Percentiles rank a stretch among this genome's conserved stretches.
Evolutionary conservation across 192 early-diverging fungal species (phyloP).

Genomic region (Chytriomyces sp.): DNA sequence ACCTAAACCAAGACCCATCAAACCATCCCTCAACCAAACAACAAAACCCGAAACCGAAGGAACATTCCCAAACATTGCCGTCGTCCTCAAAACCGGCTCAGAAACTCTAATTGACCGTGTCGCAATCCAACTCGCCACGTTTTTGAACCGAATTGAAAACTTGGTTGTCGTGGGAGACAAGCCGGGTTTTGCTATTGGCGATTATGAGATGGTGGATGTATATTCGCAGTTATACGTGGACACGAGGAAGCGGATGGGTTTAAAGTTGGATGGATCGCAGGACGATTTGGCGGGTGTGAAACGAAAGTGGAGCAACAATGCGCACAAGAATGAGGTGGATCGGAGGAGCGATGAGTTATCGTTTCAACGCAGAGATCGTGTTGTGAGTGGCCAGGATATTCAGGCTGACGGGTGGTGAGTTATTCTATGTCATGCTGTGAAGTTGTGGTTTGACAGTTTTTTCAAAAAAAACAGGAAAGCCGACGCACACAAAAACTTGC

Average conservation of each 20-base stretch:
- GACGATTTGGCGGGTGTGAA: not conserved
- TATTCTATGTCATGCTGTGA: too few relatives aligned
- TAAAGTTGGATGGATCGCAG: not conserved
- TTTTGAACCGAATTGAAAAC: constrained; percentile 42
- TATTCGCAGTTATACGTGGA: constrained; percentile 44
- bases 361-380: not conserved
- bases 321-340: not conserved
- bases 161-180: constrained; percentile 60
- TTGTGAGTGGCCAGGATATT: constrained; percentile 15
- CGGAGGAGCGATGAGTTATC: not conserved
- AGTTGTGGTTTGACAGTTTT: too few relatives aligned
- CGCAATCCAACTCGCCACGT: constrained; percentile 55
- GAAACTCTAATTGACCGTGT: constrained; percentile 50
- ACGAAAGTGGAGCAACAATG: not conserved
- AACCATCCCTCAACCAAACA: too few relatives aligned
- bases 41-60: too few relatives aligned
- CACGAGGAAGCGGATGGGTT: constrained; percentile 5
- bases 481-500: constrained; percentile 64
- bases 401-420: constrained; percentile 1
- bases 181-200: constrained; percentile 47
- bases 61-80: constrained; percentile 32
- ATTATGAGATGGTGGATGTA: constrained; percentile 55
- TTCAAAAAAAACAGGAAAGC: constrained; percentile 32
- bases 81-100: constrained; percentile 58
- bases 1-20: too few relatives aligned